Evolutionary conservation across 2,329 filamentous ascomycete genomes (phyloP).

Genomic region (Pseudogymnoascus sp.): DNA sequence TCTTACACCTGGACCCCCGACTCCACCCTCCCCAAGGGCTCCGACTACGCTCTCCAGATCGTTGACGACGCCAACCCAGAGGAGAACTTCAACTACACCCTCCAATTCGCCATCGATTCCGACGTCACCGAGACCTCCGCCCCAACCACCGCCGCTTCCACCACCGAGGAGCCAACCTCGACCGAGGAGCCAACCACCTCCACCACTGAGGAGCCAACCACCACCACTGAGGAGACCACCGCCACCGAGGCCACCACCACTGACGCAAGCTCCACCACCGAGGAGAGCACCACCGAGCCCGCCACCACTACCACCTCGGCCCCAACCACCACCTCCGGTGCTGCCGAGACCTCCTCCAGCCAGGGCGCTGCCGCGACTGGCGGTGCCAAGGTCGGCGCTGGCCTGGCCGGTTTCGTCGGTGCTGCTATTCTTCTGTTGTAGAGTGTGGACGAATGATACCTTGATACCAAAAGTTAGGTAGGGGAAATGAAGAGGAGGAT

Average conservation of each 20-base stretch:
- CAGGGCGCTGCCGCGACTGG: background rate
- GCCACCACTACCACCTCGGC: background rate
- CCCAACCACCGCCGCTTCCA: background rate
- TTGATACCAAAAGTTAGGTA: slow-evolving; percentile 4
- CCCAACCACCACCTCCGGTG: background rate
- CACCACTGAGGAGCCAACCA: background rate
- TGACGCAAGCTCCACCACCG: background rate
- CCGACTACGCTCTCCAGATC: slow-evolving; percentile 15
- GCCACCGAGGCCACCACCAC: background rate
- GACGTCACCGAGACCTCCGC: slow-evolving; percentile 8
- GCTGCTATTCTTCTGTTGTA: slow-evolving; percentile 7
- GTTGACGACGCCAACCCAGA: slow-evolving; percentile 18
- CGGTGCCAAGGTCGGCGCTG: background rate
- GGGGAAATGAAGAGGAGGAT: background rate
- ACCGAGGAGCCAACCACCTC: background rate
- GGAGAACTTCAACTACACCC: slow-evolving; percentile 20
- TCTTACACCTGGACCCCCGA: slow-evolving; percentile 14
- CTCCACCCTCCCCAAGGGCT: slow-evolving; percentile 10
- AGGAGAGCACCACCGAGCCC: background rate
- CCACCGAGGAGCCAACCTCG: background rate
- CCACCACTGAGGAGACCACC: background rate
- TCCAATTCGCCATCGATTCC: slow-evolving; percentile 21
- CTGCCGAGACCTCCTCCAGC: background rate
- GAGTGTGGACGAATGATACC: background rate
- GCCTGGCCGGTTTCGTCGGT: background rate